phyloP scores from a whole-genome alignment of 2,329 filamentous ascomycete species.

The Phialemonium atrogriseum region DNA sequence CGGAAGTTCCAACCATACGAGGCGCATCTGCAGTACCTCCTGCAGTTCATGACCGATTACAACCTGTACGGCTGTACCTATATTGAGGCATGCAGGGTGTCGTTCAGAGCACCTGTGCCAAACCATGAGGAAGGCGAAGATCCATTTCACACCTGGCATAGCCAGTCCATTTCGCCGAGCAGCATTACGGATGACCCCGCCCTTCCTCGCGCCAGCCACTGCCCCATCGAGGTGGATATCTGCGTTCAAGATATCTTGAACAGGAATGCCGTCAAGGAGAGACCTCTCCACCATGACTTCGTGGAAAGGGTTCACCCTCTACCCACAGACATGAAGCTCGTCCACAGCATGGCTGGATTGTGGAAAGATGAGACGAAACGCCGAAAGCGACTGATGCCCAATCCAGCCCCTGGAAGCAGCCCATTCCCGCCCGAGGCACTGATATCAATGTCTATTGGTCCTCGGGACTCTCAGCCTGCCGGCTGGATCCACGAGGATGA shows the following conservation, averaged over 20 bases:
- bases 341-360: constrained; percentile 84
- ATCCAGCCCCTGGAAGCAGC: constrained; percentile 55
- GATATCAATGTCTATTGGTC: constrained; percentile 81
- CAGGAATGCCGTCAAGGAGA: constrained; percentile 62
- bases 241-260: constrained; percentile 85
- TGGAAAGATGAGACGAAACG: constrained; percentile 86
- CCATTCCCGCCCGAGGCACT: constrained; percentile 76
- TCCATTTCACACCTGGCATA: constrained; percentile 69
- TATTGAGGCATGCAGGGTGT: constrained; percentile 62
- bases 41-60: constrained; percentile 98
- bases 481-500: constrained; percentile 92
- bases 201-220: constrained; percentile 76
- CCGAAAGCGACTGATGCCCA: constrained; percentile 63
- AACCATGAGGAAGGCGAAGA: constrained; percentile 52
- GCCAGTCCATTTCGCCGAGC: constrained; percentile 54
- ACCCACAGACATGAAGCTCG: constrained; percentile 65
- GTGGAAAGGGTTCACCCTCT: constrained; percentile 60
- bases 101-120: constrained; percentile 71
- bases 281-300: constrained; percentile 83
- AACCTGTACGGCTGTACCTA: constrained; percentile 93
- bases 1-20: constrained; percentile 84
- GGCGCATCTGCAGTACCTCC: constrained; percentile 81
- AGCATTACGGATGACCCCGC: constrained; percentile 52
- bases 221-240: constrained; percentile 82
- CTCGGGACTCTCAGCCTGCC: constrained; percentile 61